Evolutionary conservation across 257 asterid genomes (phyloP), one percentile per base, ranked within the genome.

Genomic region (Plectranthus barbatus): DNA sequence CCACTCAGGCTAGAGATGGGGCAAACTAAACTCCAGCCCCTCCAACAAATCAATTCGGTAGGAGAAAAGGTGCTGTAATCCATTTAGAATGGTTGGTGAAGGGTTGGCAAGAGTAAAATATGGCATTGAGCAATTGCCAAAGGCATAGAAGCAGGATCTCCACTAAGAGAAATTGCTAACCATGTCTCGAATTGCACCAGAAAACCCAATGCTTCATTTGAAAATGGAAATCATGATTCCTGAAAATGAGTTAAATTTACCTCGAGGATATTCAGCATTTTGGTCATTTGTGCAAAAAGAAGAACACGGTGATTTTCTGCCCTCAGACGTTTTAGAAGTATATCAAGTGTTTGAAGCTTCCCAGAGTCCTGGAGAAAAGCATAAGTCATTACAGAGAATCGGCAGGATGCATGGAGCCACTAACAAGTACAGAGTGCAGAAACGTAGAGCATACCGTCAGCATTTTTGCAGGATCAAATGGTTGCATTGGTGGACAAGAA

Each of bases 401-500:
- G 59, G 74, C 44, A 64, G 45, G 48, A 46, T 19, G 5, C 20
- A 56, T 23, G 17, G 10, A 23, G 21, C 62, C 54, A 54, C 42
- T 23, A 55, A 63, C 20, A 70, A 37, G 69, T 15, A 20, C 7
- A 61, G 29, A 31, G 51, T 12, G 29, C 26, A 47, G 58, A 64
- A 69, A 55, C 55, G 29, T 51, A 19, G 68, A 46, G 50, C 84
- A 50, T 71, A 86, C 97, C n/a, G 99, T 90, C 44, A 93, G 89
- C 99, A 93, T 93, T 84, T 87, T 93, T 47, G 99, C 95, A 44
- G 97, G 97, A 77, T 87, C 99, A 81, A 93, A 93, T 47, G 96
- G 99, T 74, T 93, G 97, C 93, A 85, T 81, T 44, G 99, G 99
- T 1, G 99, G 99, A 72, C 97, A 93, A 45, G 99, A 90, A 23